Conservation (phyloP, 2,329 filamentous ascomycete genomes). For the Kalaharituber pfeilii region DNA sequence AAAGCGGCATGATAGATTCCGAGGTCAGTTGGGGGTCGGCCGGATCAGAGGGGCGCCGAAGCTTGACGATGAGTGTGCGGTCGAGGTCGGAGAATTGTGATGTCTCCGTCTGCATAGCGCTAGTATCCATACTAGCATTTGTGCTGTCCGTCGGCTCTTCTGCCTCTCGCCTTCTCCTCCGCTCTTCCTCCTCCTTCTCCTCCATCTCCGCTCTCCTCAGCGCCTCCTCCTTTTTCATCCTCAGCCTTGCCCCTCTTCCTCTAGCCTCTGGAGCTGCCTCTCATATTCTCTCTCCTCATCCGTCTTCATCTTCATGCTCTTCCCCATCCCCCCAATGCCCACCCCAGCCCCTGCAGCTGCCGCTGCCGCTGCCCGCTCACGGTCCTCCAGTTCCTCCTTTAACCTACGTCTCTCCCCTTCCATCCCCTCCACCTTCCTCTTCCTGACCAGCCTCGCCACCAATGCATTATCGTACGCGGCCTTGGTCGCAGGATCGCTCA, state of each 20-base stretch:
- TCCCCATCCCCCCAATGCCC: conserved; percentile 20
- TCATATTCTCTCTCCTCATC: background rate
- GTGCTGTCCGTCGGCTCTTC: conserved; percentile 11
- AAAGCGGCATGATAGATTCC: conserved; percentile 27
- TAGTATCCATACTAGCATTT: background rate
- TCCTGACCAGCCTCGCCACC: conserved; percentile 30
- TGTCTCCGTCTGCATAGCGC: background rate
- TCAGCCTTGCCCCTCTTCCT: conserved; percentile 30
- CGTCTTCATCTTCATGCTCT: conserved; percentile 17
- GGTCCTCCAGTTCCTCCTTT: conserved; percentile 35
- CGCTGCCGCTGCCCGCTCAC: conserved; percentile 12
- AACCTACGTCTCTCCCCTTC: conserved; percentile 32
- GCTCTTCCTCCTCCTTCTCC: conserved; percentile 25
- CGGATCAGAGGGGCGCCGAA: conserved; percentile 24
- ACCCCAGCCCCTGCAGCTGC: background rate
- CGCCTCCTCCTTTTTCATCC: conserved; percentile 30
- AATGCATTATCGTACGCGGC: conserved; percentile 34
- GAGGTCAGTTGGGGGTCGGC: conserved; percentile 26
- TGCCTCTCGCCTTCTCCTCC: conserved; percentile 11
- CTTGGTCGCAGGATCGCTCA: conserved; percentile 30
- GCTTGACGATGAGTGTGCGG: conserved; percentile 32
- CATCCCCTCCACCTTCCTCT: conserved; percentile 18
- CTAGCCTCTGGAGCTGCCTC: conserved; percentile 16
- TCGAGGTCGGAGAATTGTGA: conserved; percentile 30
- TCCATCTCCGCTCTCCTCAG: conserved; percentile 31